These are phyloP conservation scores for Rhodomyrtus tomentosa DNA, from an alignment of 345 rosid species.

Conservation along the genomic window DNA sequence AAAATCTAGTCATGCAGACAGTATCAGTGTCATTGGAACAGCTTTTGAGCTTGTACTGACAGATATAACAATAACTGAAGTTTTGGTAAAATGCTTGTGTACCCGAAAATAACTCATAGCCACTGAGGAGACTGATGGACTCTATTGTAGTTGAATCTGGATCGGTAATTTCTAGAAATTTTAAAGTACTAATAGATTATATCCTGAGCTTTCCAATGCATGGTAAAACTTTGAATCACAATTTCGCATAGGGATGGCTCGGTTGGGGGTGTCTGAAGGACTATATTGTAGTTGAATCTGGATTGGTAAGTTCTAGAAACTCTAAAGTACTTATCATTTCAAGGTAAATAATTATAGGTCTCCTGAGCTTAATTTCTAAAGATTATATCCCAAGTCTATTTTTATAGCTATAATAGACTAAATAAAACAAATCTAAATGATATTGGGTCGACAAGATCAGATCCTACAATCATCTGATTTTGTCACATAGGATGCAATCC, in stretches of 20 bases:
- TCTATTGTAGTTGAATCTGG: no score
- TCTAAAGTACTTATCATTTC: neutral
- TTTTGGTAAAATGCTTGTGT: no score
- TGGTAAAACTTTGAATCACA: neutral
- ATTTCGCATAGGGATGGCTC: neutral
- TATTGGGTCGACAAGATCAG: neutral
- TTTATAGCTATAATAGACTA: neutral
- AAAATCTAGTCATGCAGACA: neutral
- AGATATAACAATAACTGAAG: no score
- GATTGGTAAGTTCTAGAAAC: neutral
- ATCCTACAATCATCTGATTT: neutral
- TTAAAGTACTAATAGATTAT: no score
- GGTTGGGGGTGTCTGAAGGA: neutral
- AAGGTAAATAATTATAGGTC: neutral
- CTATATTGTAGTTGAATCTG: neutral
- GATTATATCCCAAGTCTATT: neutral
- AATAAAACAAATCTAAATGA: neutral
- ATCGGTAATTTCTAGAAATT: no score
- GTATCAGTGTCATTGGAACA: no score
- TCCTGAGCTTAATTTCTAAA: constrained; percentile 10
- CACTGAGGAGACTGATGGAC: neutral
- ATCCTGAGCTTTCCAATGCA: neutral
- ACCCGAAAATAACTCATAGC: neutral
- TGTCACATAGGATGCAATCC: neutral
- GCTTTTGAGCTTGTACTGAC: no score